Conservation (phyloP, 306 rosid genomes). For the Mimosa bimucronata region DNA sequence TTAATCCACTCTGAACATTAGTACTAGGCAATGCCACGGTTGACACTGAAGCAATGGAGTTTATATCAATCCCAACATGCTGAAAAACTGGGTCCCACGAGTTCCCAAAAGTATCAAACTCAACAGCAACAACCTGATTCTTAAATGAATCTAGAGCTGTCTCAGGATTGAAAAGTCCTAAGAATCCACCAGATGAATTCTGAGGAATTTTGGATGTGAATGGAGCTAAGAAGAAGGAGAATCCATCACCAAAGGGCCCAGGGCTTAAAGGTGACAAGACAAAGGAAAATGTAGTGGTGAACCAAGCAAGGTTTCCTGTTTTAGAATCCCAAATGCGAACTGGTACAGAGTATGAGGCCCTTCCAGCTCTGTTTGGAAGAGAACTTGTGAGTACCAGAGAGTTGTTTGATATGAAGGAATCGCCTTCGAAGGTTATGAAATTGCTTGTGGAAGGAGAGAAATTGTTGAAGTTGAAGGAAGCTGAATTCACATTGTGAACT, state of each 20-base stretch:
- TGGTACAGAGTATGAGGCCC: slow-evolving; percentile 42
- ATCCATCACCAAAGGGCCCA: slow-evolving; percentile 36
- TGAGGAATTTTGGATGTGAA: slow-evolving; percentile 8
- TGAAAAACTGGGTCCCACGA: slow-evolving; percentile 37
- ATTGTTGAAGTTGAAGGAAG: slow-evolving; percentile 11
- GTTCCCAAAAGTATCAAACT: slow-evolving; percentile 44
- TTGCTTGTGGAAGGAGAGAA: slow-evolving; percentile 22
- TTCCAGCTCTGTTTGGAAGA: slow-evolving; percentile 37
- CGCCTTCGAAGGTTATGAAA: slow-evolving; percentile 34
- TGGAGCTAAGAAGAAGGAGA: slow-evolving; percentile 46
- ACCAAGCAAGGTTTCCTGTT: slow-evolving; percentile 16
- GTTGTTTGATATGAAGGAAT: slow-evolving; percentile 38
- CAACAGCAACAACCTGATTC: slow-evolving; percentile 47
- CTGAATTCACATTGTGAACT: slow-evolving; percentile 27
- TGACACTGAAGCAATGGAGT: slow-evolving; percentile 14
- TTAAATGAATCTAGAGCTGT: slow-evolving; percentile 35
- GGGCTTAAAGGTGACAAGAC: neutral
- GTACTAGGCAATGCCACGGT: slow-evolving; percentile 34
- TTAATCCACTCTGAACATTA: slow-evolving; percentile 38
- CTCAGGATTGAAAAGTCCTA: slow-evolving; percentile 44
- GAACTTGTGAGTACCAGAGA: slow-evolving; percentile 45
- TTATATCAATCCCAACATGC: slow-evolving; percentile 34
- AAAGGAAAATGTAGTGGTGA: slow-evolving; percentile 41
- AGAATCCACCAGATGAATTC: slow-evolving; percentile 42
- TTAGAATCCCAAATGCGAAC: slow-evolving; percentile 47